Conservation (phyloP, 2,329 filamentous ascomycete genomes). For the Xylariaceae sp. region DNA sequence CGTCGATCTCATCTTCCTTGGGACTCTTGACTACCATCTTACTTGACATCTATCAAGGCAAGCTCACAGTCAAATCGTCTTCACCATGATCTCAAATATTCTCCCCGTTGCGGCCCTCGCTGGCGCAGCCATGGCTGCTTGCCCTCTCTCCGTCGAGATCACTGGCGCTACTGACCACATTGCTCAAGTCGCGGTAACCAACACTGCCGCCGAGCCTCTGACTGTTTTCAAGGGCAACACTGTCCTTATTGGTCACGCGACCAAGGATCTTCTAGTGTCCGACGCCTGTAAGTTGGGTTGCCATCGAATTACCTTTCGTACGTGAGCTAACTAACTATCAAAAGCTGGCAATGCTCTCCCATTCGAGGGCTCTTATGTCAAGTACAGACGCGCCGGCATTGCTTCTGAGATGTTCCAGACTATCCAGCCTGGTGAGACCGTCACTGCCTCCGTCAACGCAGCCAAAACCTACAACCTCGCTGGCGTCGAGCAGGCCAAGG, state of each 20-base stretch:
- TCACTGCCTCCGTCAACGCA: slow-evolving; percentile 24
- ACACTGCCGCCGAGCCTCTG: slow-evolving; percentile 27
- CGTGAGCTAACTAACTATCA: not conserved
- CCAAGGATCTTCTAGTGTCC: slow-evolving; percentile 27
- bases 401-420: slow-evolving; percentile 30
- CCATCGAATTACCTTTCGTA: too few species aligned
- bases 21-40: slow-evolving; percentile 2
- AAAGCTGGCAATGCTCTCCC: slow-evolving; percentile 25
- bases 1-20: not conserved
- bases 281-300: slow-evolving; percentile 22
- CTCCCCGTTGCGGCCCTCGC: slow-evolving; percentile 27
- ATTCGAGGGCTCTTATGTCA: slow-evolving; percentile 28
- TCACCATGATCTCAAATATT: slow-evolving; percentile 30
- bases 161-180: slow-evolving; percentile 22
- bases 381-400: slow-evolving; percentile 22
- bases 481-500: slow-evolving; percentile 20
- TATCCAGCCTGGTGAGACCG: slow-evolving; percentile 29
- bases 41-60: slow-evolving; percentile 5
- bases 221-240: slow-evolving; percentile 33
- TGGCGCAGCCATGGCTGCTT: slow-evolving; percentile 31
- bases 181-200: slow-evolving; percentile 28
- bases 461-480: slow-evolving; percentile 27
- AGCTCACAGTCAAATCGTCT: not conserved
- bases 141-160: slow-evolving; percentile 30
- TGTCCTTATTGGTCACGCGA: slow-evolving; percentile 27